Evolutionary conservation across 331 rosid species (phyloP), one percentile per base, ranked within the genome.

Genomic region (Malus hybrid): DNA sequence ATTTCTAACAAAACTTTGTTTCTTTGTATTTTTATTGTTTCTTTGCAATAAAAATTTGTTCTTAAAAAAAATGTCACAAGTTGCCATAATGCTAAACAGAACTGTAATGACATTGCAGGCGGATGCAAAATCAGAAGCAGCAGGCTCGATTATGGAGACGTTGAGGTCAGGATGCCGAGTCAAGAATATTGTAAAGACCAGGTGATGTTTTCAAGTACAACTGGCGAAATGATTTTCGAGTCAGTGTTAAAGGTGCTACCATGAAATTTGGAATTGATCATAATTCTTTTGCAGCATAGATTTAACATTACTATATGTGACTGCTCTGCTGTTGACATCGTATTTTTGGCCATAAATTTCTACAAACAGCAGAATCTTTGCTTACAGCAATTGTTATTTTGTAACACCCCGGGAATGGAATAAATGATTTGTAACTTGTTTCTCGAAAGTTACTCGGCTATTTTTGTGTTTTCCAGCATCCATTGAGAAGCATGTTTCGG

Each of bases 91-190:
- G 55, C 56, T 31, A 4, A 5, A 72, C n/a, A 22, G 1, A 34
- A 22, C 76, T 29, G 13, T 20, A 54, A 54, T 36, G 8, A 7
- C 48, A 42, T 54, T 74, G 87, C 90, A 93, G 98, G 93, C 81
- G 69, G 81, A 72, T 84, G 78, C 93, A 91, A 83, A 89, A 85
- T 77, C 90, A 92, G 81, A 93, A 83, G 85, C 89, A 88, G 70
- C 93, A 86, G 6, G 90, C 91, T 79, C 87, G 89, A 48, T 27
- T 93, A 59, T 90, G 97, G 97, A 83, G 69, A 82, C 85, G 76
- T 55, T 89, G 79, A 91, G 72, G 67, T 69, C 24, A 62, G 33
- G 67, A 34, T 54, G 60, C 67, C 0, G 22, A 33, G 18, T 15
- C 57, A 27, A 44, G 73, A 67, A 28, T 74, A 66, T 79, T 79